Evolutionary conservation across 805 yeast species (phyloP), one percentile per base, ranked within the genome.

Genomic region (Suhomyces canberraensis): DNA sequence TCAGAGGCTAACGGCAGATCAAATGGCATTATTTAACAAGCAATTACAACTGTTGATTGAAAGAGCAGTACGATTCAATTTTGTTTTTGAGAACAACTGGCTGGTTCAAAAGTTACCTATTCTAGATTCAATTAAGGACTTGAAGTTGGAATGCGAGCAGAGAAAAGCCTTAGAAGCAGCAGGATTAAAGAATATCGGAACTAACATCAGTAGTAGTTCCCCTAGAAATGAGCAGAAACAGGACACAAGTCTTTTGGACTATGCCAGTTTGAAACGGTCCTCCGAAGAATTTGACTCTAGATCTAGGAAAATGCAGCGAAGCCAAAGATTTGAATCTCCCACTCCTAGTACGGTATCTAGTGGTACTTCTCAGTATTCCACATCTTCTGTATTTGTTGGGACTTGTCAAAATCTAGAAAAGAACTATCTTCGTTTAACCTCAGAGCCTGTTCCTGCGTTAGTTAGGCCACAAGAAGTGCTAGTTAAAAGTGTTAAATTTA

Each of bases 361-460:
- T 5, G 22, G 16, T 13, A 25, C 17, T 3, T 16, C 34, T 11
- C 18, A 11, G n/a, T 7, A 22, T 16, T 13, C 44, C 22, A 25
- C 35, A 3, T 34, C 37, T 20, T 19, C 30, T n/a, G 45, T 66
- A 9, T 51, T 76, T 8, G 47, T 83, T 8, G 98, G 98, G 0
- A 70, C 76, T 1, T 73, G 84, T 50, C 70, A 71, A 35, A 66
- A 54, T 1, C 56, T 91, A 16, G 96, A 89, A 48, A 93, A 91
- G 58, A 67, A 76, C 29, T 91, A 89, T 54, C 63, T 88, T 16
- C 72, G 98, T 42, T 64, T 93, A 41, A 93, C 98, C 0, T 85
- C 96, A 2, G 96, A 82, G 35, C 96, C 98, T 0, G 85, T 86
- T 44, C 96, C 97, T 0, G 74, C 76, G 2, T 63, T 71, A 18